These are phyloP conservation scores for Diversispora eburnea DNA, from an alignment of 192 early-diverging fungal species.

Conservation along the genomic window DNA sequence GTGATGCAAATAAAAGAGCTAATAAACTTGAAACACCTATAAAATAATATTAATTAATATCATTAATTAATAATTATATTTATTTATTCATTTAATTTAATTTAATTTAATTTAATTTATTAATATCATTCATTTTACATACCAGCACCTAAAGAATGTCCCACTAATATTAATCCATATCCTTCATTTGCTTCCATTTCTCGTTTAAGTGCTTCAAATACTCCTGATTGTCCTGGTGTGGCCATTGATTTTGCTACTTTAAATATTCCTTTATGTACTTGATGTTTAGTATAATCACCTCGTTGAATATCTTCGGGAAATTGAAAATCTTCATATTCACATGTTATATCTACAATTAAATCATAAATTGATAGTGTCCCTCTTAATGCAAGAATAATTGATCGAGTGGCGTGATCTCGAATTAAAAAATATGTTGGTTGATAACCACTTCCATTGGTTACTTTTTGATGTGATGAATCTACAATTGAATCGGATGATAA, in stretches of 20 bases:
- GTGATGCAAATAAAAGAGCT: slow-evolving; percentile 42
- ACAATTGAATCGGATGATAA: slow-evolving; percentile 40
- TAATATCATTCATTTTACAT: slow-evolving; percentile 3
- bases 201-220: slow-evolving; percentile 43
- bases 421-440: slow-evolving; percentile 48
- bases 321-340: slow-evolving; percentile 45
- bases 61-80: background rate
- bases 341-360: slow-evolving; percentile 48
- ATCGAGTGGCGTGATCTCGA: slow-evolving; percentile 40
- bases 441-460: slow-evolving; percentile 35
- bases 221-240: slow-evolving; percentile 36
- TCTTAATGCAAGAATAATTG: slow-evolving; percentile 46
- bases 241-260: slow-evolving; percentile 42
- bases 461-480: slow-evolving; percentile 37
- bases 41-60: background rate
- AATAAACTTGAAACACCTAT: slow-evolving; percentile 41
- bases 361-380: slow-evolving; percentile 52
- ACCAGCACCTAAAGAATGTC: slow-evolving; percentile 52
- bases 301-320: slow-evolving; percentile 39
- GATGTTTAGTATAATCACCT: slow-evolving; percentile 31
- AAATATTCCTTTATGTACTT: slow-evolving; percentile 47
- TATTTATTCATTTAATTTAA: background rate
- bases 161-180: slow-evolving; percentile 45
- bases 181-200: slow-evolving; percentile 41
- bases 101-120: background rate